A percentile compares a stretch with the other conserved stretches of the same genome.
Conservation (phyloP, 257 asterid species). For the Jaltomata sinuosa region DNA sequence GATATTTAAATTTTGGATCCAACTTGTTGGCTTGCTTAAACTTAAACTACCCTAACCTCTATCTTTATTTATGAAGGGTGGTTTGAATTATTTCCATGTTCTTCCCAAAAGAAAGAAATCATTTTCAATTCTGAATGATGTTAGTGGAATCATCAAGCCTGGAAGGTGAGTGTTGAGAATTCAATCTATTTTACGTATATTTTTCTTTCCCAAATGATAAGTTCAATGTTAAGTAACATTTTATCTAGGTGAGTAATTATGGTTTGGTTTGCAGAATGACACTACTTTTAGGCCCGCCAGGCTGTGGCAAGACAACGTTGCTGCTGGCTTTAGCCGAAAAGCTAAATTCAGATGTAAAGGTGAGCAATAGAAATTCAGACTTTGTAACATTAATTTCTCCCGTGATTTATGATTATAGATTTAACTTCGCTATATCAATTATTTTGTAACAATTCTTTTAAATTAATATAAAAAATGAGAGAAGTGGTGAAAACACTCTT, state of each 20-base stretch:
- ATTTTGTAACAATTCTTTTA: no score
- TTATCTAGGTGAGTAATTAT: no score
- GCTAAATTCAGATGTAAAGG: conserved; percentile 45
- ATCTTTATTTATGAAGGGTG: not conserved
- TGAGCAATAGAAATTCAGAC: not conserved
- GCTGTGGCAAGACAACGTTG: conserved; percentile 63
- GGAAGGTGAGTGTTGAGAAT: conserved; percentile 10
- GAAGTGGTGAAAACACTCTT: no score
- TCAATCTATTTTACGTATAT: no score
- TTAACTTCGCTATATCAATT: no score
- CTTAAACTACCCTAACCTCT: not conserved
- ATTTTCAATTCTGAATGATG: conserved; percentile 42
- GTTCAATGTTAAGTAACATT: no score
- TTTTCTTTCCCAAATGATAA: not conserved
- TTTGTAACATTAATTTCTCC: accelerated
- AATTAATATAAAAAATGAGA: no score
- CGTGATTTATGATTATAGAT: not conserved
- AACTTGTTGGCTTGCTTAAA: no score
- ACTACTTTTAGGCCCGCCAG: conserved; percentile 63
- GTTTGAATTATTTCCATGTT: conserved; percentile 21
- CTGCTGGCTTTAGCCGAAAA: conserved; percentile 61
- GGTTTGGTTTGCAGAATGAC: conserved; percentile 55
- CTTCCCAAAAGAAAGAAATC: conserved; percentile 40
- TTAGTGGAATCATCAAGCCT: conserved; percentile 59
- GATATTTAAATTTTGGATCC: no score